Base-by-base conservation (phyloP, 345 rosid species). In the Triadica sebifera region DNA sequence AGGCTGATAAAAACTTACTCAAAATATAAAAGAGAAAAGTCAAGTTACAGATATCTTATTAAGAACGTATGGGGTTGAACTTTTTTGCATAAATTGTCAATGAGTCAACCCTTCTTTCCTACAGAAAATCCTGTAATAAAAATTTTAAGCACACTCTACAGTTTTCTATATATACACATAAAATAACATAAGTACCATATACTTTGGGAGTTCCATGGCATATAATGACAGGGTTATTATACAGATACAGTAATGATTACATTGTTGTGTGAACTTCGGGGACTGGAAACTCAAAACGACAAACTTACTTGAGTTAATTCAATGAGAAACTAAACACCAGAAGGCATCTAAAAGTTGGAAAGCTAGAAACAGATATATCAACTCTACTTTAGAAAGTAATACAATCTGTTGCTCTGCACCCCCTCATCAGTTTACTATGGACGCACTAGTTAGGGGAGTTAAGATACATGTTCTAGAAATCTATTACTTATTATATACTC, bases 21-120 rank as follows among this genome's bases (percentile, higher is more conserved):
- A 38, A 55, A 43, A 61, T n/a, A 61, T 12, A 59, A 62, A 41
- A 65, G 52, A 43, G 7, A 58, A 37, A n/a, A 67, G 22, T n/a
- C n/a, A n/a, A 70, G 53, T 20, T 55, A 2, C 20, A 62, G 22
- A 17, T 37, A 9, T 19, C 8, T 62, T 62, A 6, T 38, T 39
- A 34, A 62, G 25, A 62, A 8, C 8, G 37, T 6, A 38, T 10
- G 16, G 66, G 7, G 34, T 29, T 29, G 34, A 29, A 29, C 34
- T 29, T 62, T 61, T 38, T 17, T 62, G 66, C 10, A 8, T 39
- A 16, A 38, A 51, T 60, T 62, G 9, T 62, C 46, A 37, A 17
- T 37, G n/a, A 37, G 66, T 37, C 20, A 19, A 19, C 59, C 12
- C 11, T 29, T 29, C 73, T 43, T 72, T 56, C 77, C 53, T 58